Base-by-base conservation (phyloP, 2,329 filamentous ascomycete genomes). In the Didymosphaeria variabile region DNA sequence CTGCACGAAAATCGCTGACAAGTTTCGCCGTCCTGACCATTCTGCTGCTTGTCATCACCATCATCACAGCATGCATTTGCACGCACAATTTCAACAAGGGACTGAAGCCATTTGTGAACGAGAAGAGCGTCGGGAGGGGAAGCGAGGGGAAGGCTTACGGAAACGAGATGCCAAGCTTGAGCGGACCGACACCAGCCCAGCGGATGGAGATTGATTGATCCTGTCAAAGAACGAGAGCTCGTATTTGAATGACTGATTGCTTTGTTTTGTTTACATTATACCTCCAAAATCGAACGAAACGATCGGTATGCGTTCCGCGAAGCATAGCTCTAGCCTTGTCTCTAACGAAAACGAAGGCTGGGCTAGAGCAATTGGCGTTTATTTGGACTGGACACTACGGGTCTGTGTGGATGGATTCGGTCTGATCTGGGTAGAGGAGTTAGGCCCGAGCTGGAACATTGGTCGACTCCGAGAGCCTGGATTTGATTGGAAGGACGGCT, bases 21-120 rank as follows among this genome's bases (percentile, higher is more conserved):
- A 92, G 93, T 61, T 99, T 99, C 74, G 94, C 95, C 55, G 89
- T 97, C 65, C 90, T 99, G 72, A 97, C 95, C 44, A 92, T 99
- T 61, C 80, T 96, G 31, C 83, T 98, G 62, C 92, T 99, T 70
- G 82, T 98, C 55, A 82, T 93, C 64, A 99, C 95, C 61, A 97
- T 99, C 70, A 80, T 86, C 77, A 94, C 97, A 70, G 94, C 93
- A 42, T 88, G 91, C 73, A 85, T 94, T 71, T 98, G 94, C 85
- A 94, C 93, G 79, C 82, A 86, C 78, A 98, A 98, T 82, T 99
- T 98, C 81, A 87, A 90, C 79, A 90, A 90, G 67, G 95, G 95
- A 9, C 84, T 99, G 62, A 97, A 96, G 83, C 89, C 89, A 10
- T 94, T 98, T 76, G 87, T 99, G 60, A 85, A 88, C 69, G 86